phyloP scores from a whole-genome alignment of 2,329 filamentous ascomycete species.

The Volutella citrinella region DNA sequence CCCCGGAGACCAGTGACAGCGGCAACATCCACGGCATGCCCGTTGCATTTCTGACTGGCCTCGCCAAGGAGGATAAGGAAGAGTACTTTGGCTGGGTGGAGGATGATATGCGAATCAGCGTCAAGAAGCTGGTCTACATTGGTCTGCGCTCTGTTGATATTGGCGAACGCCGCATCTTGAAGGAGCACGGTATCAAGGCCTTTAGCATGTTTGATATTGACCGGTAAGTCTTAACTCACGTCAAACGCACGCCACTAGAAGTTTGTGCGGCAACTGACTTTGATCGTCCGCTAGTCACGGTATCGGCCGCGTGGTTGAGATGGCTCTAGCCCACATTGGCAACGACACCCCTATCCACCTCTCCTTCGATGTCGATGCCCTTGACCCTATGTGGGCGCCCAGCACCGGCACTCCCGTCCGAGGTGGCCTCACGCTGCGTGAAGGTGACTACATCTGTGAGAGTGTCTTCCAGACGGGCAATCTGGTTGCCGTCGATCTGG shows the following conservation, averaged over 20 bases:
- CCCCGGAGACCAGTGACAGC: slow-evolving; percentile 81
- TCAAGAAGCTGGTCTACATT: slow-evolving; percentile 93
- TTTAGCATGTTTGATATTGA: slow-evolving; percentile 99
- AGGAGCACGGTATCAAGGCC: slow-evolving; percentile 86
- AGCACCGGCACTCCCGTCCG: slow-evolving; percentile 94
- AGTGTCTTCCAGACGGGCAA: slow-evolving; percentile 77
- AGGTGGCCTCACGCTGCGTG: slow-evolving; percentile 86
- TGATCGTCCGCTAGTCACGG: slow-evolving; percentile 59
- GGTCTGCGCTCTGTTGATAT: slow-evolving; percentile 88
- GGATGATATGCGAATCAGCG: slow-evolving; percentile 65
- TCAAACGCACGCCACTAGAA: too few species aligned
- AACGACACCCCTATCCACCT: slow-evolving; percentile 94
- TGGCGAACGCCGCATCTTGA: slow-evolving; percentile 90
- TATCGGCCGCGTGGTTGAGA: slow-evolving; percentile 94
- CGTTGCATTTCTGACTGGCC: slow-evolving; percentile 82
- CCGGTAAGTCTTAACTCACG: slow-evolving; percentile 60
- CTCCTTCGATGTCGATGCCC: slow-evolving; percentile 93
- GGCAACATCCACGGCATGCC: slow-evolving; percentile 99
- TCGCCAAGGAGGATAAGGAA: slow-evolving; percentile 71
- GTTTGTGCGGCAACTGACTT: neutral
- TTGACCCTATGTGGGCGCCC: slow-evolving; percentile 94
- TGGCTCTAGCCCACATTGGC: slow-evolving; percentile 96
- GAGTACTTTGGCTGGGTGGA: slow-evolving; percentile 89
- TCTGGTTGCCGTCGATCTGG: slow-evolving; percentile 75
- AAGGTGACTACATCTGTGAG: slow-evolving; percentile 97